phyloP scores from a whole-genome alignment of 2,329 filamentous ascomycete genomes.

The Clarireedia paspali region DNA sequence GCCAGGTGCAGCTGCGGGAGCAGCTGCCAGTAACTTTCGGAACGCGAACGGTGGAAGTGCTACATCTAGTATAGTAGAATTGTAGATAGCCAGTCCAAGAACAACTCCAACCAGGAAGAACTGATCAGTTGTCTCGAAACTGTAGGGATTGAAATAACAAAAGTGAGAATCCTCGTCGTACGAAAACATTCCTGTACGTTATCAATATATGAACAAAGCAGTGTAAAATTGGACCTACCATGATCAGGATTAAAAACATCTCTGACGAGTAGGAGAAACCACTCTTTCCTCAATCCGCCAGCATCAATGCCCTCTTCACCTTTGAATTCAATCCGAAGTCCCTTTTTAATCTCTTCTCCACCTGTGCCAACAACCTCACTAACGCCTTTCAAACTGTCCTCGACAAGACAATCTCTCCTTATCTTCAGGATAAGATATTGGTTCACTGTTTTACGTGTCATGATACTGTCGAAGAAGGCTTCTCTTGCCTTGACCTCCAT shows the following conservation, averaged over 20 bases:
- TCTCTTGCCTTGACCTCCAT: slow-evolving; percentile 86
- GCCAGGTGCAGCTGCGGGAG: slow-evolving; percentile 51
- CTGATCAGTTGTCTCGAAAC: slow-evolving; percentile 85
- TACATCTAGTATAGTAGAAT: slow-evolving; percentile 86
- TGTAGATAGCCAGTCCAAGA: slow-evolving; percentile 86
- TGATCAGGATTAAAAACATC: slow-evolving; percentile 89
- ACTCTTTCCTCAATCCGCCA: slow-evolving; percentile 85
- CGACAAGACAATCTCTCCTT: slow-evolving; percentile 76
- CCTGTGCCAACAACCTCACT: slow-evolving; percentile 77
- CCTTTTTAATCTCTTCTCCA: slow-evolving; percentile 84
- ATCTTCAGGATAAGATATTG: slow-evolving; percentile 73
- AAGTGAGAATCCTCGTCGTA: slow-evolving; percentile 87
- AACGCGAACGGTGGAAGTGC: slow-evolving; percentile 85
- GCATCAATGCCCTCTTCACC: slow-evolving; percentile 90
- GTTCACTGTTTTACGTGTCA: slow-evolving; percentile 64
- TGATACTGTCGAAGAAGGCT: slow-evolving; percentile 84
- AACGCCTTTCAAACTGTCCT: slow-evolving; percentile 78
- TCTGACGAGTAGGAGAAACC: slow-evolving; percentile 81
- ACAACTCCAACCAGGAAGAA: slow-evolving; percentile 86
- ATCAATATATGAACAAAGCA: slow-evolving; percentile 10
- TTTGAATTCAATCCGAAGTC: slow-evolving; percentile 73
- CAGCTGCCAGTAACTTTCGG: slow-evolving; percentile 73
- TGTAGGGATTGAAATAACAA: slow-evolving; percentile 89
- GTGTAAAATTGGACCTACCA: slow-evolving; percentile 45
- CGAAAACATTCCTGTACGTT: slow-evolving; percentile 65